A percentile compares a stretch with the other conserved stretches of the same genome.
These are phyloP conservation scores for Fraxinus quadrangulata DNA, from an alignment of 257 asterid genomes.

Conservation along the genomic window DNA sequence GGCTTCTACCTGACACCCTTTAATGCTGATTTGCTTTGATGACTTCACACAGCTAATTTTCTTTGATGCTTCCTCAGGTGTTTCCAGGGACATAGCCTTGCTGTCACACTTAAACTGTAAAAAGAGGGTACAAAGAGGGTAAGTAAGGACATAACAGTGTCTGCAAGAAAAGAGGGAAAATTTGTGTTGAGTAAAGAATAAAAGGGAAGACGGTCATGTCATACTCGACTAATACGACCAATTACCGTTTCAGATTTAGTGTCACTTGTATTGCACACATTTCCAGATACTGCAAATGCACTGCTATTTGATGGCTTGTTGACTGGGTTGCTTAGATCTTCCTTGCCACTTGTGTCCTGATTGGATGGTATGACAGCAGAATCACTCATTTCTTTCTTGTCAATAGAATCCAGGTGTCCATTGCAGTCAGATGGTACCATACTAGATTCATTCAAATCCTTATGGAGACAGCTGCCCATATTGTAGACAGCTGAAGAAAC, in stretches of 20 bases:
- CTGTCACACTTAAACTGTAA: conserved; percentile 25
- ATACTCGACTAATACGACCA: conserved; percentile 1
- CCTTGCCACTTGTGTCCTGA: conserved; percentile 18
- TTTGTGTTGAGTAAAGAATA: not conserved
- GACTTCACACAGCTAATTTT: conserved; percentile 8
- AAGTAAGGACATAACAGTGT: conserved; percentile 11
- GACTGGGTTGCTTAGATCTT: conserved; percentile 24
- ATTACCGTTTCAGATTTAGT: conserved; percentile 47
- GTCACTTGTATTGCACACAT: conserved; percentile 26
- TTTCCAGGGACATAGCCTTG: conserved; percentile 18
- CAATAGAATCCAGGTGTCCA: conserved; percentile 26
- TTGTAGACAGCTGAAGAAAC: conserved; percentile 25
- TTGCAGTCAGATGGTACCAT: conserved; percentile 25
- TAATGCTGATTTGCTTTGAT: conserved; percentile 2
- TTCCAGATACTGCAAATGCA: conserved; percentile 22
- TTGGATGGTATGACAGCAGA: conserved; percentile 26
- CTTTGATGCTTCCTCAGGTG: conserved; percentile 27
- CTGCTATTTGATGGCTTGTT: conserved; percentile 24
- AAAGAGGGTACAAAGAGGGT: not conserved
- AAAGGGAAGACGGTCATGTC: not conserved
- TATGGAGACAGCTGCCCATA: conserved; percentile 23
- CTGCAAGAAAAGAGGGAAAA: not conserved
- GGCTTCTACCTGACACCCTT: conserved; percentile 34
- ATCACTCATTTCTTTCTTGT: conserved; percentile 33
- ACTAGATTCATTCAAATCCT: conserved; percentile 33